Evolutionary conservation across 305 asterid species (phyloP).

Genomic region (Solanum hybrid): DNA sequence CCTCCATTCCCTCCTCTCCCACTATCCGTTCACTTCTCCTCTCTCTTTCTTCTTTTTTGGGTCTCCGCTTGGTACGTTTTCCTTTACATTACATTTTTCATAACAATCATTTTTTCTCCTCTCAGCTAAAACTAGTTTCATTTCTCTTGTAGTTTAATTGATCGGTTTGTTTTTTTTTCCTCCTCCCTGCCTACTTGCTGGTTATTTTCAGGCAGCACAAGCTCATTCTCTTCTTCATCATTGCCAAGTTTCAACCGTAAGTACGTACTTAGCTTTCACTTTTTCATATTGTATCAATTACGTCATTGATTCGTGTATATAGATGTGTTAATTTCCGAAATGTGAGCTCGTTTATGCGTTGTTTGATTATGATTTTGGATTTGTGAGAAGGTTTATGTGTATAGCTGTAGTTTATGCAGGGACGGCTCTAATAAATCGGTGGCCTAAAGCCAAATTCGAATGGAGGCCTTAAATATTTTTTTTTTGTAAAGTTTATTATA

Average conservation of each 20-base stretch:
- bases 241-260: background rate
- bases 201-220: background rate
- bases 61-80: background rate
- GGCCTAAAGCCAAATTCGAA: too few relatives aligned
- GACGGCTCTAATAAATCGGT: too few relatives aligned
- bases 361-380: background rate
- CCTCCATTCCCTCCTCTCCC: constrained; percentile 7
- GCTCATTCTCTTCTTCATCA: background rate
- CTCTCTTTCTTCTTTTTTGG: background rate
- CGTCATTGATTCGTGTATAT: background rate
- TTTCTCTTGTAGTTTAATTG: constrained; percentile 1
- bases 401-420: background rate
- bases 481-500: too few relatives aligned
- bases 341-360: background rate
- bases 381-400: background rate
- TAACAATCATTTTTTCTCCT: background rate
- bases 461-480: too few relatives aligned
- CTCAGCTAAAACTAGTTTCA: background rate
- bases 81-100: background rate
- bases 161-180: background rate
- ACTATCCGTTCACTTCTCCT: background rate
- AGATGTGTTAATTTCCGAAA: background rate
- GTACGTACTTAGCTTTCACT: background rate
- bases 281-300: background rate
- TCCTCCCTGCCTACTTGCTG: background rate